Evolutionary conservation across 352 stramenopile species (phyloP).

Genomic region (Globisporangium takayamanum): DNA sequence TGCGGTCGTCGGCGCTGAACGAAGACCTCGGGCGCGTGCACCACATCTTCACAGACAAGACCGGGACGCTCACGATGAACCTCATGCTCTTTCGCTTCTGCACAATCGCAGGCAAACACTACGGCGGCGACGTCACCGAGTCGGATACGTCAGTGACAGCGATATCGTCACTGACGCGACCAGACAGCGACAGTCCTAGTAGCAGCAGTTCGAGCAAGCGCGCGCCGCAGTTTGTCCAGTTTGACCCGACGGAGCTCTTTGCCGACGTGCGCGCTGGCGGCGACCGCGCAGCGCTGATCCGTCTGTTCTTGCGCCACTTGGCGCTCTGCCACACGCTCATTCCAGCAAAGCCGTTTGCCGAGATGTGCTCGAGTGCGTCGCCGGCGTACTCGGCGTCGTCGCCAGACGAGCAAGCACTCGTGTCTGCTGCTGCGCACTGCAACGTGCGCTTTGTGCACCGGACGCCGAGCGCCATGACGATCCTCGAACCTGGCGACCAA

Average conservation of each 20-base stretch:
- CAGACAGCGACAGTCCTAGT: not conserved
- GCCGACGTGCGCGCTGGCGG: constrained; percentile 35
- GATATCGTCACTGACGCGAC: not conserved
- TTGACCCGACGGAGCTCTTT: constrained; percentile 66
- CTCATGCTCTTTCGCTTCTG: constrained; percentile 96
- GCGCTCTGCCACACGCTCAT: constrained; percentile 79
- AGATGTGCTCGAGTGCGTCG: constrained; percentile 70
- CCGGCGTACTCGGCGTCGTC: constrained; percentile 79
- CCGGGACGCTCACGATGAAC: constrained; percentile 93
- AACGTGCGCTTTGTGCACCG: constrained; percentile 77
- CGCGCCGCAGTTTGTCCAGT: constrained; percentile 47
- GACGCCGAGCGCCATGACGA: constrained; percentile 47
- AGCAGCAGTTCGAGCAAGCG: not conserved
- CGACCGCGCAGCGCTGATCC: constrained; percentile 35
- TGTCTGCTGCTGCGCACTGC: constrained; percentile 65
- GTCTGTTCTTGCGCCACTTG: constrained; percentile 65
- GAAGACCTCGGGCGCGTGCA: constrained; percentile 91
- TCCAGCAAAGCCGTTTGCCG: constrained; percentile 50
- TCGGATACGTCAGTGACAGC: constrained; percentile 8
- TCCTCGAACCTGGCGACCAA: constrained; percentile 38
- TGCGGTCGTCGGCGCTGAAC: constrained; percentile 82
- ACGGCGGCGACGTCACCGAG: constrained; percentile 74
- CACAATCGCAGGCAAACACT: constrained; percentile 89
- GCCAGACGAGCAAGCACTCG: constrained; percentile 73
- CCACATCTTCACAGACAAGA: constrained; percentile 94